Conservation (phyloP, 441 rosid genomes). For the Manihot esculenta region DNA sequence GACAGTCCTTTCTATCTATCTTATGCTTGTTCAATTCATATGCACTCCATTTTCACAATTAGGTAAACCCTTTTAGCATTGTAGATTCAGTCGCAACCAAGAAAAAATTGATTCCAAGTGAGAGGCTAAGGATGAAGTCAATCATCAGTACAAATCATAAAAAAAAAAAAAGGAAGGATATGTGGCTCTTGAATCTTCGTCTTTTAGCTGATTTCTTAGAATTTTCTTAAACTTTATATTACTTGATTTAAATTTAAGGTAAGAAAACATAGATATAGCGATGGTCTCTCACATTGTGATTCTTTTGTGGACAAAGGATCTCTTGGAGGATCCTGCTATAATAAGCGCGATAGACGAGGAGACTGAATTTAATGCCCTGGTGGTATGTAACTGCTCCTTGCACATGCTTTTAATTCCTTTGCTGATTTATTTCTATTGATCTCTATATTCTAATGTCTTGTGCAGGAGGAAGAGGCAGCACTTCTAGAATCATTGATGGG, state of each 20-base stretch:
- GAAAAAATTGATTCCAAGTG: neutral
- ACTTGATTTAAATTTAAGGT: neutral
- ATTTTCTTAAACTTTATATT: neutral
- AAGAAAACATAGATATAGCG: neutral
- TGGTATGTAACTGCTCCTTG: conserved; percentile 49
- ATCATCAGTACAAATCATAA: neutral
- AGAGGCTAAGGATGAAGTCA: conserved; percentile 1
- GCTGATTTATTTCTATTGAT: neutral
- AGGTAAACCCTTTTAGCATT: no score
- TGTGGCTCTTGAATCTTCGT: neutral
- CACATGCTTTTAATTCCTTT: neutral
- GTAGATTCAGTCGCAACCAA: neutral
- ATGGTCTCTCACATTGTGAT: neutral
- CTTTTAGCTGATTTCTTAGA: neutral
- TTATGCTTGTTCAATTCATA: no score
- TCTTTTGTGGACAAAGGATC: conserved; percentile 55
- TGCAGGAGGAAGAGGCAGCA: conserved; percentile 91
- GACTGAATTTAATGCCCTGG: conserved; percentile 87
- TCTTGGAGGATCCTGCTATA: conserved; percentile 76
- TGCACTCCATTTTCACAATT: no score
- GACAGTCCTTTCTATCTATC: no score
- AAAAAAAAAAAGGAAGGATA: neutral
- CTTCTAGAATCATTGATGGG: conserved; percentile 79
- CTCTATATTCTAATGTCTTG: conserved; percentile 14
- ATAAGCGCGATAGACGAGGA: conserved; percentile 89